Conservation (phyloP, 345 rosid genomes). For the Pistacia vera region DNA sequence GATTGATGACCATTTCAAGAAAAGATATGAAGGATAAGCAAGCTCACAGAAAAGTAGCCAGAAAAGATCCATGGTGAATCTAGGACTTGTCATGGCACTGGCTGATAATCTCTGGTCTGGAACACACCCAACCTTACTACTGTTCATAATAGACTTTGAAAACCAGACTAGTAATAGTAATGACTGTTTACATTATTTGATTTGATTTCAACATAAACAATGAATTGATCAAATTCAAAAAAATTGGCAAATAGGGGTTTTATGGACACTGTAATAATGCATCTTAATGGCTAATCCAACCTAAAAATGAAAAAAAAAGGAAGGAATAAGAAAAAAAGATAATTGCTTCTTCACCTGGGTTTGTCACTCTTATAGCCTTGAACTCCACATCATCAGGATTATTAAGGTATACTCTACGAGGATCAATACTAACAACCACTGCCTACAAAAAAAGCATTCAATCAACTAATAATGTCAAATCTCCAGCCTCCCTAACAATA, state of each 20-base stretch:
- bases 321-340: neutral
- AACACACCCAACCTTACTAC: neutral
- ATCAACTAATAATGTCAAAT: neutral
- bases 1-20: neutral
- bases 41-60: neutral
- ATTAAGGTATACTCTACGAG: conserved; percentile 77
- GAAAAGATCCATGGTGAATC: neutral
- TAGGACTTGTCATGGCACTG: neutral
- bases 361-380: conserved; percentile 59
- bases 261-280: neutral
- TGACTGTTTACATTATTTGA: neutral
- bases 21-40: neutral
- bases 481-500: too few species aligned
- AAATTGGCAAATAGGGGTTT: neutral
- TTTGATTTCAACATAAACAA: neutral
- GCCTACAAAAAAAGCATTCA: conserved; percentile 58
- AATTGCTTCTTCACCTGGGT: conserved; percentile 55
- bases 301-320: neutral
- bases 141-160: neutral
- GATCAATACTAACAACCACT: conserved; percentile 97
- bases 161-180: neutral
- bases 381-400: conserved; percentile 75
- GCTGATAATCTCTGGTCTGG: neutral
- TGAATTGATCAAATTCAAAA: neutral
- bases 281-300: conserved; percentile 4